These are phyloP conservation scores for Aspergillus neoniger DNA, from an alignment of 2,329 filamentous ascomycete genomes.

Conservation along the genomic window DNA sequence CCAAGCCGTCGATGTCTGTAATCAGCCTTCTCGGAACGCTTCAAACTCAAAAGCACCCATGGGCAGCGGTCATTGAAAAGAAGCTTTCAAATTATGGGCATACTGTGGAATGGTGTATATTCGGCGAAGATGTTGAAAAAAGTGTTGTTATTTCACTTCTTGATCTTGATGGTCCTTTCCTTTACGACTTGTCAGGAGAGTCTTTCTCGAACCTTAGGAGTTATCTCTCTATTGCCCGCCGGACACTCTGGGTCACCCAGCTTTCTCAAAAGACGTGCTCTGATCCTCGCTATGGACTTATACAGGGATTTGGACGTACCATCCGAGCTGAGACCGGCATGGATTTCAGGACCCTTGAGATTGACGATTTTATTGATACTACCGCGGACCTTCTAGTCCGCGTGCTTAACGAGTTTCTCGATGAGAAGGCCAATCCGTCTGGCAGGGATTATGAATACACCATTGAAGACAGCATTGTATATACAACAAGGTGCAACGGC, in stretches of 20 bases:
- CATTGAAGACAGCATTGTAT: not conserved
- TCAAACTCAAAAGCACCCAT: not conserved
- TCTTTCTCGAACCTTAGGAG: not conserved
- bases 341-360: conserved; percentile 25
- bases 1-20: not conserved
- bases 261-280: conserved; percentile 20
- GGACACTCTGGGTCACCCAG: conserved; percentile 24
- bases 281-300: conserved; percentile 24
- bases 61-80: not conserved
- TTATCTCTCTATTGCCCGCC: not conserved
- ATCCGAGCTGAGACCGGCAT: conserved; percentile 24
- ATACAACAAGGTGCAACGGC: not conserved
- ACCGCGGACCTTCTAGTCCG: not conserved
- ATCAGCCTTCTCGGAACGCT: not conserved
- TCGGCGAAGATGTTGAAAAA: not conserved
- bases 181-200: conserved; percentile 5
- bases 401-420: conserved; percentile 1
- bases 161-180: conserved; percentile 12
- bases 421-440: not conserved
- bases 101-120: not conserved
- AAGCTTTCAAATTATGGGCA: not conserved
- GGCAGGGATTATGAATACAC: conserved; percentile 15
- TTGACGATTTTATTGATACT: conserved; percentile 17
- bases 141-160: conserved; percentile 11
- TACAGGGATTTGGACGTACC: conserved; percentile 24